These are phyloP conservation scores for Gossypium schwendimanii DNA, from an alignment of 441 rosid species.

Conservation along the genomic window DNA sequence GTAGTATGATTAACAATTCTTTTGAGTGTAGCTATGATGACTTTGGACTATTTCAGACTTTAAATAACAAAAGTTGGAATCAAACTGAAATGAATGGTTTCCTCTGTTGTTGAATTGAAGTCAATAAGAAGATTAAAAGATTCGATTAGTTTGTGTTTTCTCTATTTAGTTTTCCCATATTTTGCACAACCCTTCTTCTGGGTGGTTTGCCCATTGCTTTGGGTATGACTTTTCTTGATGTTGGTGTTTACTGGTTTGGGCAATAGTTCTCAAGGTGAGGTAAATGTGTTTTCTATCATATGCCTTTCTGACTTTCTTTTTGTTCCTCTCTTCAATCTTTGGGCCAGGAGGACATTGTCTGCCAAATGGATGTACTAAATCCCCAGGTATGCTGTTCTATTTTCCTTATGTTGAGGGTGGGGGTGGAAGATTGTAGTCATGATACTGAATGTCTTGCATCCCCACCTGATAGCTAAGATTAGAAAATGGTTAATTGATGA, in stretches of 20 bases:
- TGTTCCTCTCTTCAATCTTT: background rate
- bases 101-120: background rate
- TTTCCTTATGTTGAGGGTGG: background rate
- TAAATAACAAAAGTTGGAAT: background rate
- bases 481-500: background rate
- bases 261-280: background rate
- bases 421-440: background rate
- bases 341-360: constrained; percentile 58
- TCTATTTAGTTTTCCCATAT: background rate
- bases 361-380: constrained; percentile 60
- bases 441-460: background rate
- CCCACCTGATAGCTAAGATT: background rate
- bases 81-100: background rate
- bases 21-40: background rate
- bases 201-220: background rate
- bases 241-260: background rate
- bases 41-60: background rate
- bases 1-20: background rate
- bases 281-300: constrained; percentile 1
- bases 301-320: constrained; percentile 7
- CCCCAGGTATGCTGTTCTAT: constrained; percentile 63
- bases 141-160: background rate
- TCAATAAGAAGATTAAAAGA: background rate
- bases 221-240: background rate
- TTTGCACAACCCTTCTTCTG: background rate